These are phyloP conservation scores for Candida vaughaniae DNA, from an alignment of 805 yeast genomes.

Conservation along the genomic window DNA sequence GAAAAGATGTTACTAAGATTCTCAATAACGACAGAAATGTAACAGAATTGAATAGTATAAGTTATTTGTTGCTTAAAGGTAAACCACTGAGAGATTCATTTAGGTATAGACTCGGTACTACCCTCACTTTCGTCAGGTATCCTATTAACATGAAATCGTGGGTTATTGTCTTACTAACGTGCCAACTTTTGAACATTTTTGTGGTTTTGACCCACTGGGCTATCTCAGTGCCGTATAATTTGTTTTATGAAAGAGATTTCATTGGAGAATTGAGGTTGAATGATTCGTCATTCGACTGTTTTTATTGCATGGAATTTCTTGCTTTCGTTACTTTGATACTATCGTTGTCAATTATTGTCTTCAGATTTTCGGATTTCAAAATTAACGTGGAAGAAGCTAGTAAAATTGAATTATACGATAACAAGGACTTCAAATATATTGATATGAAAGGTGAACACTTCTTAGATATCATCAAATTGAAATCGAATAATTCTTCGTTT, in stretches of 20 bases:
- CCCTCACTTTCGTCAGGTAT: conserved; percentile 21
- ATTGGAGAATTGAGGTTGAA: background rate
- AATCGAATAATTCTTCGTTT: conserved; percentile 63
- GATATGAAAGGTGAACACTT: conserved; percentile 48
- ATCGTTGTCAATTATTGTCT: conserved; percentile 33
- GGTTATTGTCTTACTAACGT: conserved; percentile 22
- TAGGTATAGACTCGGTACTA: conserved; percentile 27
- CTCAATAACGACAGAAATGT: conserved; percentile 18
- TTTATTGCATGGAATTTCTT: conserved; percentile 56
- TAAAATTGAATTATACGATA: conserved; percentile 17
- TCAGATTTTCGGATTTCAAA: conserved; percentile 18
- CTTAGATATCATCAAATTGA: conserved; percentile 60
- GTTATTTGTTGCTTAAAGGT: conserved; percentile 9
- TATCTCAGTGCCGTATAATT: conserved; percentile 18
- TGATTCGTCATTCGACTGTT: conserved; percentile 17
- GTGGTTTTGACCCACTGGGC: conserved; percentile 22
- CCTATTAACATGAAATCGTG: conserved; percentile 38
- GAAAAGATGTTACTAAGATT: conserved; percentile 60
- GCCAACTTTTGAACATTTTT: conserved; percentile 16
- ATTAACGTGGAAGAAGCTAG: conserved; percentile 8
- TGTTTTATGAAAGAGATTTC: conserved; percentile 7
- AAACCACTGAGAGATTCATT: conserved; percentile 17
- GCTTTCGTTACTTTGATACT: conserved; percentile 51
- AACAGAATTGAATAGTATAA: conserved; percentile 8
- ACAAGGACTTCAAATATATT: conserved; percentile 28